These are phyloP conservation scores for Osmanthus fragrans DNA, from an alignment of 257 asterid genomes.

Conservation along the genomic window DNA sequence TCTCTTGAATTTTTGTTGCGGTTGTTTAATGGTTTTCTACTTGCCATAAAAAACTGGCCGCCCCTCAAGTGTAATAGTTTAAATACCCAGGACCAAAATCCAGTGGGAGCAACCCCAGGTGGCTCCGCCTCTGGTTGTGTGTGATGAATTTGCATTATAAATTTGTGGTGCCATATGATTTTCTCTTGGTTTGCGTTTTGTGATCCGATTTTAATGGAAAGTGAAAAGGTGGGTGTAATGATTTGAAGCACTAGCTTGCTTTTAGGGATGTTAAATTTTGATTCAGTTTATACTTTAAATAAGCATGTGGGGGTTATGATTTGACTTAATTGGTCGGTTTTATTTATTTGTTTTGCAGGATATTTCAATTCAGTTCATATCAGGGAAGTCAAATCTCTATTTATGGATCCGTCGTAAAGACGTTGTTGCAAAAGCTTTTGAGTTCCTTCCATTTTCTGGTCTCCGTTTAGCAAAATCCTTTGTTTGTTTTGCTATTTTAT, in stretches of 20 bases:
- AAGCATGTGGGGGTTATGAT: conserved; percentile 22
- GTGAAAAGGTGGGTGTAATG: conserved; percentile 29
- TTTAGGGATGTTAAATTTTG: conserved; percentile 16
- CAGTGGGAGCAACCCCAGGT: too few relatives aligned
- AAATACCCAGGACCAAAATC: too few relatives aligned
- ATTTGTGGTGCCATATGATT: background rate
- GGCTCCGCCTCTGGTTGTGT: background rate
- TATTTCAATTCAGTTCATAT: conserved; percentile 31
- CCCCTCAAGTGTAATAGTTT: too few relatives aligned
- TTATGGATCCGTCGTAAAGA: conserved; percentile 33
- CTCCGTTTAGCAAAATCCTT: conserved; percentile 7
- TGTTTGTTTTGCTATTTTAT: background rate
- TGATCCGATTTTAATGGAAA: conserved; percentile 58
- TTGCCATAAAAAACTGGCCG: too few relatives aligned
- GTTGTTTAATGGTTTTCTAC: too few relatives aligned
- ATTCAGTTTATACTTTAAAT: conserved; percentile 3
- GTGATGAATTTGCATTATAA: background rate
- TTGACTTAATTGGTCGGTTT: conserved; percentile 36
- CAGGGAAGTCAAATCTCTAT: conserved; percentile 25
- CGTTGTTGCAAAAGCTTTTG: conserved; percentile 5
- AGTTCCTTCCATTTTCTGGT: background rate
- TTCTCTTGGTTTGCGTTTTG: conserved; percentile 35
- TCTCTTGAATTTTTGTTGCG: too few relatives aligned
- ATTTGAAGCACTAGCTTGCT: conserved; percentile 24
- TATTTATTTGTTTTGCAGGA: conserved; percentile 44